These are phyloP conservation scores for Bifiguratus adelaidae DNA, from an alignment of 192 early-diverging fungal genomes.

Conservation along the genomic window DNA sequence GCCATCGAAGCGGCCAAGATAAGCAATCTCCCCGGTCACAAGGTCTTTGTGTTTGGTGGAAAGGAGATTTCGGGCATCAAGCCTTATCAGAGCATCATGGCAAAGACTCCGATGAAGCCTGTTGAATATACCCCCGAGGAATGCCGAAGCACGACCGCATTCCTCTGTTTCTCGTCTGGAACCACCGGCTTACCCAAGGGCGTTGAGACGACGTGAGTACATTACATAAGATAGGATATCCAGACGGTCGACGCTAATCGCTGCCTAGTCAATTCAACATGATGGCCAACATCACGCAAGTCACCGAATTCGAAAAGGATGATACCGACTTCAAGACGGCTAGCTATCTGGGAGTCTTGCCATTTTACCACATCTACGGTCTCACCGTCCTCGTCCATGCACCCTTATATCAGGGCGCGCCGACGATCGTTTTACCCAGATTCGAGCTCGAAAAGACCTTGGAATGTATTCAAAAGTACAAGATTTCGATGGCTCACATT, in stretches of 20 bases:
- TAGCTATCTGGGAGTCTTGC: conserved; percentile 13
- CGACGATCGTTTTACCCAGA: conserved; percentile 45
- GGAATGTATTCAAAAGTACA: conserved; percentile 60
- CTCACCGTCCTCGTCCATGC: conserved; percentile 4
- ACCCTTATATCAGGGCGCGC: conserved; percentile 16
- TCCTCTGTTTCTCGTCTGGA: conserved; percentile 20
- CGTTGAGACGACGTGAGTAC: conserved; percentile 21
- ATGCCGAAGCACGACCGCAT: conserved; percentile 8
- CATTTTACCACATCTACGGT: conserved; percentile 20
- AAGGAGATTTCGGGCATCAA: conserved; percentile 3
- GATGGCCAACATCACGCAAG: conserved; percentile 13
- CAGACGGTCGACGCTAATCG: not conserved
- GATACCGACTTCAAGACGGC: conserved; percentile 2
- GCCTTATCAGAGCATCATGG: conserved; percentile 11
- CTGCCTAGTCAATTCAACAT: conserved; percentile 15
- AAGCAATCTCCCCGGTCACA: conserved; percentile 3
- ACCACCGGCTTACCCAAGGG: conserved; percentile 22
- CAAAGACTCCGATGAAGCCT: conserved; percentile 2
- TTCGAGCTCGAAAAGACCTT: conserved; percentile 50
- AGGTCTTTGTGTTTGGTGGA: conserved; percentile 17
- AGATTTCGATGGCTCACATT: conserved; percentile 63
- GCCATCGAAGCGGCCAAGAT: conserved; percentile 12
- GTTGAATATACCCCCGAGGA: conserved; percentile 13
- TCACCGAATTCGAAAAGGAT: not conserved
- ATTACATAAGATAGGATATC: not conserved